phyloP scores from a whole-genome alignment of 129 eudicot genomes.

The Saussurea involucrata region DNA sequence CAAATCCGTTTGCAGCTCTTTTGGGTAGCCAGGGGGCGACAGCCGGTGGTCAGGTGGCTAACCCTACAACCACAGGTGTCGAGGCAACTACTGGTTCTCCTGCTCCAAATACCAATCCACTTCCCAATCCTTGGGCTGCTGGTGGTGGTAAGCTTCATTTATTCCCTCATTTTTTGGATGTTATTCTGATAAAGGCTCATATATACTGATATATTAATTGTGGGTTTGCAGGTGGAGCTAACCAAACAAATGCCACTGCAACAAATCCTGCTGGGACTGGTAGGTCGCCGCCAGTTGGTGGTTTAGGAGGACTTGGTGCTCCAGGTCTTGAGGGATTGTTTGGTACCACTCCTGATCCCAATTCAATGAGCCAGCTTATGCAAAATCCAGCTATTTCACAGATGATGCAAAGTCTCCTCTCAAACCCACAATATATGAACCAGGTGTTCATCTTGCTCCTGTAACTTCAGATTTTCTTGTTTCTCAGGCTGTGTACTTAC shows the following conservation, averaged over 20 bases:
- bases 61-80: conserved; percentile 58
- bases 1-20: conserved; percentile 91
- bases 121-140: conserved; percentile 85
- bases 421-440: conserved; percentile 83
- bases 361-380: conserved; percentile 57
- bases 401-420: conserved; percentile 80
- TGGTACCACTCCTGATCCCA: conserved; percentile 59
- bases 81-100: conserved; percentile 53
- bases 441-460: conserved; percentile 45
- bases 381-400: conserved; percentile 86
- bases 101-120: conserved; percentile 79
- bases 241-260: conserved; percentile 46
- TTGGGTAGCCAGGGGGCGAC: conserved; percentile 54
- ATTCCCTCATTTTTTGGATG: neutral
- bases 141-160: conserved; percentile 46
- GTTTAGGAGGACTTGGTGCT: conserved; percentile 65
- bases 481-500: conserved; percentile 12
- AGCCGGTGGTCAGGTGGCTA: conserved; percentile 42
- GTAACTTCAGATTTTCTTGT: neutral
- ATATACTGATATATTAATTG: conserved; percentile 3
- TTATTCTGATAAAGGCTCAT: neutral
- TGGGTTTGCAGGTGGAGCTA: conserved; percentile 42
- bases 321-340: conserved; percentile 59
- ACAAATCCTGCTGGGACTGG: conserved; percentile 47
- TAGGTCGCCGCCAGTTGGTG: conserved; percentile 52